A percentile compares a stretch with the other conserved stretches of the same genome.
Conservation (phyloP, 2,329 filamentous ascomycete genomes). For the Sporothrix luriei region DNA sequence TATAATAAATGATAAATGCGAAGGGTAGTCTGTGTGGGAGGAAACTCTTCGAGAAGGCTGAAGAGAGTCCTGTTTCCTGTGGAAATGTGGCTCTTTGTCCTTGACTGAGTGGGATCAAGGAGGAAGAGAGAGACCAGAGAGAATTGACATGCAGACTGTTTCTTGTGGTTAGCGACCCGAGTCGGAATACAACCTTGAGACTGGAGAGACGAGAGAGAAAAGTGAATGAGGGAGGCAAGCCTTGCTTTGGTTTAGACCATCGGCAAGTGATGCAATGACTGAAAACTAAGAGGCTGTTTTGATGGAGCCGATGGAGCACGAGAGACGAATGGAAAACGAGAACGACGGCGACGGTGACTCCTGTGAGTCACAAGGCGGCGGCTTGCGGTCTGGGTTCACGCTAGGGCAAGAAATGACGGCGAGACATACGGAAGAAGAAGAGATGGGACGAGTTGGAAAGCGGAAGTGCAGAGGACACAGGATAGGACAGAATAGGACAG, state of each 20-base stretch:
- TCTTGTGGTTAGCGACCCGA: slow-evolving; percentile 9
- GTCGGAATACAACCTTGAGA: slow-evolving; percentile 17
- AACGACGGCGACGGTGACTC: background rate
- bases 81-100: slow-evolving; percentile 4
- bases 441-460: background rate
- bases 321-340: slow-evolving; percentile 1
- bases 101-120: slow-evolving; percentile 15
- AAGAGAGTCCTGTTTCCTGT: slow-evolving; percentile 24
- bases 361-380: slow-evolving; percentile 26
- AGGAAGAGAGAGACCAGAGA: background rate
- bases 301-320: slow-evolving; percentile 19
- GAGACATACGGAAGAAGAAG: background rate
- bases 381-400: slow-evolving; percentile 20
- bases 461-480: background rate
- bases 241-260: slow-evolving; percentile 12
- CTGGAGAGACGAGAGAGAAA: background rate
- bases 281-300: slow-evolving; percentile 9
- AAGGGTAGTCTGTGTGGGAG: slow-evolving; percentile 1
- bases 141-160: background rate
- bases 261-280: slow-evolving; percentile 27
- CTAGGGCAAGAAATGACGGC: slow-evolving; percentile 14
- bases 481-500: background rate
- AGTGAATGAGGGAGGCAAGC: background rate
- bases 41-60: slow-evolving; percentile 23
- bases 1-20: slow-evolving; percentile 5